Conservation (phyloP, 139 green algal species). For the Chlorella sp. region DNA sequence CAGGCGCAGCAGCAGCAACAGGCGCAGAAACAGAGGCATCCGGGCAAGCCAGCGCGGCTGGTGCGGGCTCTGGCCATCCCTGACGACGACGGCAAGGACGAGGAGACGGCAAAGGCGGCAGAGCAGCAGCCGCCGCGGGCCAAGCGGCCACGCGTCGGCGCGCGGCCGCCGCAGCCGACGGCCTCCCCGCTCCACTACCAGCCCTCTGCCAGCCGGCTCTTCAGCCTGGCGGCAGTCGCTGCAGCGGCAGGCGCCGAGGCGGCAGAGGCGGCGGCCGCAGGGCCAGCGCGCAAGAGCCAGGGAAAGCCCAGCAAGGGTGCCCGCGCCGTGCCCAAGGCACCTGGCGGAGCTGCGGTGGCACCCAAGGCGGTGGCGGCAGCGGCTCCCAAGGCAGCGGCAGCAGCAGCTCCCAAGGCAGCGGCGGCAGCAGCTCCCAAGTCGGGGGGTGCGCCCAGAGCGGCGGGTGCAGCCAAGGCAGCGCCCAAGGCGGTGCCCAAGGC, state of each 20-base stretch:
- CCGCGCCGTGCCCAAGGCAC: not conserved
- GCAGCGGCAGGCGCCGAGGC: not conserved
- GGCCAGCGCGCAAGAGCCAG: not conserved
- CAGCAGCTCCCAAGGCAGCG: not conserved
- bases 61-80: not conserved
- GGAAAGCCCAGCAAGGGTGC: not conserved
- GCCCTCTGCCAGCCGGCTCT: not conserved
- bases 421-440: not conserved
- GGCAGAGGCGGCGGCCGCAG: not conserved
- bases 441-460: not conserved
- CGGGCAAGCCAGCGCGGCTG: not conserved
- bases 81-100: not conserved
- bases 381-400: conserved; percentile 9
- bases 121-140: not conserved
- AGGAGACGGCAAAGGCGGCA: not conserved
- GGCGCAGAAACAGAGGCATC: too few species aligned
- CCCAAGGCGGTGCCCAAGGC: not conserved
- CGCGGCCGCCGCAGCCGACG: not conserved
- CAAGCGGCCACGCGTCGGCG: not conserved
- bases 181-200: too few species aligned
- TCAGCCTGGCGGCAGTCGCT: not conserved
- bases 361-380: not conserved
- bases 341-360: not conserved
- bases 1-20: not conserved
- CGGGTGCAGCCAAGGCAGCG: not conserved